Evolutionary conservation across 768 basidiomycete species (phyloP).

Genomic region (Collybiopsis luxurians): DNA sequence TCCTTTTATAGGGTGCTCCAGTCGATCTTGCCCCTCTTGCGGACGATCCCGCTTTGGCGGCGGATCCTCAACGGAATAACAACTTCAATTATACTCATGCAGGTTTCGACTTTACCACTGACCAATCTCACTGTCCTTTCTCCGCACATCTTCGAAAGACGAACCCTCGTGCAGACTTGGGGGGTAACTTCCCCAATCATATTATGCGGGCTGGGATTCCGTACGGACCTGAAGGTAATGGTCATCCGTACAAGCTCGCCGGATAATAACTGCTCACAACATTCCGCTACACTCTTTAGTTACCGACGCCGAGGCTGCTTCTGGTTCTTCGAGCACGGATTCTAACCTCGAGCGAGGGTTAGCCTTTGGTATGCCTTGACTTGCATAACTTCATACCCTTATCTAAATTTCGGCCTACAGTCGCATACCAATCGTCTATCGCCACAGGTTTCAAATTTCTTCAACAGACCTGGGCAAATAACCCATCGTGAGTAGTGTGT

Average conservation of each 20-base stretch:
- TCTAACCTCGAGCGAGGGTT: conserved; percentile 6
- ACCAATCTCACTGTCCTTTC: conserved; percentile 28
- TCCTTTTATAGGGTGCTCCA: conserved; percentile 26
- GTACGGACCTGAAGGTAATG: conserved; percentile 13
- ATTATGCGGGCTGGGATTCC: conserved; percentile 10
- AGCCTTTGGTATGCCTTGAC: conserved; percentile 5
- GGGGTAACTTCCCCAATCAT: conserved; percentile 2
- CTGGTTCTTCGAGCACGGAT: background rate
- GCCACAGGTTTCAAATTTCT: conserved; percentile 13
- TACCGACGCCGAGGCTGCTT: conserved; percentile 1
- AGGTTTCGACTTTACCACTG: conserved; percentile 14
- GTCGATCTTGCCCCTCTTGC: conserved; percentile 23
- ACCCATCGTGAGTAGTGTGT: conserved; percentile 4
- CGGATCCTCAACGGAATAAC: conserved; percentile 23
- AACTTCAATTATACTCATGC: conserved; percentile 28
- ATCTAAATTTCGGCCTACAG: background rate
- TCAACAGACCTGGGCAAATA: conserved; percentile 15
- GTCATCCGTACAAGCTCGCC: background rate
- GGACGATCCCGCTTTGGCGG: conserved; percentile 21
- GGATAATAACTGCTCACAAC: too few species aligned
- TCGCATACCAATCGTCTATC: conserved; percentile 16
- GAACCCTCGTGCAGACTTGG: conserved; percentile 22
- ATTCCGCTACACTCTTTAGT: too few species aligned
- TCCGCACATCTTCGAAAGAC: conserved; percentile 29
- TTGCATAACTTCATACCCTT: background rate